Evolutionary conservation across 257 asterid species (phyloP).

Genomic region (Voacanga thouarsii): DNA sequence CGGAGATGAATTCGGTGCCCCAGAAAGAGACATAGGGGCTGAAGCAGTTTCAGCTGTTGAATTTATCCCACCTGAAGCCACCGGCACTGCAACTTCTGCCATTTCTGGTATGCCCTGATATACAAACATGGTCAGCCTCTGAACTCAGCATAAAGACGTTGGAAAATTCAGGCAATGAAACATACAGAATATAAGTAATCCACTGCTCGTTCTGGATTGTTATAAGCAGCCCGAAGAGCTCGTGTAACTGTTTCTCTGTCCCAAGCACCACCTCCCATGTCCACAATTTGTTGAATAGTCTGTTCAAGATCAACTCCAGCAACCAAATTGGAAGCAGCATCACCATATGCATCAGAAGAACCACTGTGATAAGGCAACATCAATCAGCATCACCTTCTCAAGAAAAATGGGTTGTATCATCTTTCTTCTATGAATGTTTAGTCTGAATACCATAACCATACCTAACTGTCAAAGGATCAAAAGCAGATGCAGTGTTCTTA

Average conservation of each 20-base stretch:
- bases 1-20: conserved; percentile 82
- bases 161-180: conserved; percentile 14
- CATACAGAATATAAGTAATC: conserved; percentile 65
- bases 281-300: conserved; percentile 69
- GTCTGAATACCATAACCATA: conserved; percentile 28
- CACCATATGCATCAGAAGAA: conserved; percentile 32
- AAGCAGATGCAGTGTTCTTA: conserved; percentile 37
- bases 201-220: conserved; percentile 62
- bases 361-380: conserved; percentile 37
- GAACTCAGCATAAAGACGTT: conserved; percentile 7
- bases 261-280: conserved; percentile 94
- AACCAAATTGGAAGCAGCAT: conserved; percentile 57
- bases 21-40: conserved; percentile 41
- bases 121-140: conserved; percentile 14
- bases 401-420: not conserved
- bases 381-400: conserved; percentile 16
- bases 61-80: conserved; percentile 40
- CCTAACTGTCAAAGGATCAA: conserved; percentile 42
- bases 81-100: conserved; percentile 60
- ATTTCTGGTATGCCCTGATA: conserved; percentile 74
- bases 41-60: conserved; percentile 38
- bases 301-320: conserved; percentile 50
- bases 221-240: conserved; percentile 85
- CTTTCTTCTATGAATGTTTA: not conserved
- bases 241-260: conserved; percentile 67